These are phyloP conservation scores for Eucalyptus cloeziana DNA, from an alignment of 345 rosid species.

Conservation along the genomic window DNA sequence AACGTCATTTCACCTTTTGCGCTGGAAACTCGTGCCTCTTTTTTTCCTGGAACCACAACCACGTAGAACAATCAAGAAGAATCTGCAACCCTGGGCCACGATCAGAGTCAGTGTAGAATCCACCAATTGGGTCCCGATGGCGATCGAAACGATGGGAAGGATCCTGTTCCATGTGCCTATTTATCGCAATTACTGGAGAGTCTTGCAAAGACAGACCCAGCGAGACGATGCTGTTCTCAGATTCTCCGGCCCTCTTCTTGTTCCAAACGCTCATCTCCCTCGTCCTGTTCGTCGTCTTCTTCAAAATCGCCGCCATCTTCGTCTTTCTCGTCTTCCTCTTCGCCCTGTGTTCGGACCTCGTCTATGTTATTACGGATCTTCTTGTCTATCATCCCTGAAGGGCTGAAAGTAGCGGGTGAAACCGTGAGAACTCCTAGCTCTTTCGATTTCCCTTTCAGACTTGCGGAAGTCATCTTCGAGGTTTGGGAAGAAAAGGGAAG, in stretches of 20 bases:
- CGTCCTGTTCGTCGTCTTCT: constrained; percentile 1
- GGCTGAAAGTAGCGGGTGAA: neutral
- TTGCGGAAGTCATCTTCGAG: neutral
- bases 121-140: neutral
- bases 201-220: neutral
- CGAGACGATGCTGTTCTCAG: neutral
- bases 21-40: neutral
- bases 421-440: neutral
- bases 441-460: neutral
- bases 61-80: neutral
- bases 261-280: constrained; percentile 6
- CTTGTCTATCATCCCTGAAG: neutral
- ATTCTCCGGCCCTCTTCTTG: constrained; percentile 8
- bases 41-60: neutral
- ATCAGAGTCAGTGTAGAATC: neutral
- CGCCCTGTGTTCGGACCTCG: constrained; percentile 17
- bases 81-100: neutral
- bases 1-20: neutral
- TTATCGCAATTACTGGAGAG: neutral
- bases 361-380: constrained; percentile 10
- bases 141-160: neutral
- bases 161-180: neutral
- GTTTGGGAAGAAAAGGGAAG: neutral
- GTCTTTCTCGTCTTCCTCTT: constrained; percentile 10
- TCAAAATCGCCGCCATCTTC: neutral